phyloP scores from a whole-genome alignment of 2,329 filamentous ascomycete species.

The Teratosphaeria gauchensis region DNA sequence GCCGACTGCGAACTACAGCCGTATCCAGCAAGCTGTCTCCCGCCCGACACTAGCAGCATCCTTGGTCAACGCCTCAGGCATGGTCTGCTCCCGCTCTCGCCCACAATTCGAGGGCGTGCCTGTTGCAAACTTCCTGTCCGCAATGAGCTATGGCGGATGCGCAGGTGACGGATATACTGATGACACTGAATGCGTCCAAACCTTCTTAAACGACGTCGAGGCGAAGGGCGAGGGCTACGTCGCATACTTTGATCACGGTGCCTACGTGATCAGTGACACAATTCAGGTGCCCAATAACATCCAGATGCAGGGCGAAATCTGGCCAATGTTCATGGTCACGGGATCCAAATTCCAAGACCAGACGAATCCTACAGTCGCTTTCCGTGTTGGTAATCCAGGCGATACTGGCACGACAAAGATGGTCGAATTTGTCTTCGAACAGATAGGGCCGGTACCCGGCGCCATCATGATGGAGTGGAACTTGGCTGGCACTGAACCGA shows the following conservation, averaged over 20 bases:
- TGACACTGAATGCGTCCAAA: slow-evolving; percentile 76
- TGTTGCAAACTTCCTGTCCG: slow-evolving; percentile 62
- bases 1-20: slow-evolving; percentile 15
- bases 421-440: slow-evolving; percentile 75
- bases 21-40: slow-evolving; percentile 24
- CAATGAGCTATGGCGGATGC: slow-evolving; percentile 39
- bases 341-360: slow-evolving; percentile 67
- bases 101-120: slow-evolving; percentile 70
- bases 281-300: slow-evolving; percentile 40
- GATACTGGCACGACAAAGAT: slow-evolving; percentile 76
- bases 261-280: slow-evolving; percentile 50
- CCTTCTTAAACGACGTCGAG: slow-evolving; percentile 58
- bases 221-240: slow-evolving; percentile 38
- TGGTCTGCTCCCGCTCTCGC: slow-evolving; percentile 70
- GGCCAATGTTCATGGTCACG: slow-evolving; percentile 58
- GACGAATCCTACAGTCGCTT: slow-evolving; percentile 64
- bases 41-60: slow-evolving; percentile 53
- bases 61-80: slow-evolving; percentile 56
- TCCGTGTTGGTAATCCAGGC: slow-evolving; percentile 69
- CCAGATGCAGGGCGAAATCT: slow-evolving; percentile 47
- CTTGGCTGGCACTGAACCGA: slow-evolving; percentile 55
- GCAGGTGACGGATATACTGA: slow-evolving; percentile 79
- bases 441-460: slow-evolving; percentile 69
- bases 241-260: slow-evolving; percentile 55
- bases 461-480: slow-evolving; percentile 90